These are phyloP conservation scores for Wickerhamiella sergipiensis DNA, from an alignment of 805 yeast species.

Conservation along the genomic window DNA sequence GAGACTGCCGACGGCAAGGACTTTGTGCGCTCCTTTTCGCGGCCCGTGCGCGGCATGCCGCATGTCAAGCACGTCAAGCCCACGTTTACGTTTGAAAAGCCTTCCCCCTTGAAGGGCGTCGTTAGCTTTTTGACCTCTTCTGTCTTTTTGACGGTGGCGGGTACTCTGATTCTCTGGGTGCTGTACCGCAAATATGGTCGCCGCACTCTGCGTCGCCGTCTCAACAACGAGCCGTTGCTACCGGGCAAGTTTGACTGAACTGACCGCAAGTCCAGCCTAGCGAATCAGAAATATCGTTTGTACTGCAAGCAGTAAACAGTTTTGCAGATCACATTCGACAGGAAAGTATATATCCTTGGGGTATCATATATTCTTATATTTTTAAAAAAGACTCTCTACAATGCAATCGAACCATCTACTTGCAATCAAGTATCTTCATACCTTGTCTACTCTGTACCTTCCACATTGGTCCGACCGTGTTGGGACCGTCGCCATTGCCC, in stretches of 20 bases:
- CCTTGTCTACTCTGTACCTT: not conserved
- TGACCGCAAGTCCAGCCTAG: not conserved
- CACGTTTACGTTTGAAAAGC: not conserved
- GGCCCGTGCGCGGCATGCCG: not conserved
- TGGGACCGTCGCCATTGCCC: not conserved
- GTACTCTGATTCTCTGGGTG: not conserved
- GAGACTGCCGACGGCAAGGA: not conserved
- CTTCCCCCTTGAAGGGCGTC: not conserved
- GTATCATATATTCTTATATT: not conserved
- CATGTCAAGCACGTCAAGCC: not conserved
- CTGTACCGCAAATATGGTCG: not conserved
- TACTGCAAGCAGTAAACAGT: not conserved
- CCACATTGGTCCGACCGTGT: not conserved
- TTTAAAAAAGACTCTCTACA: not conserved
- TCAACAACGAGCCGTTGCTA: not conserved
- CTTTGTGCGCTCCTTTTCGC: not conserved
- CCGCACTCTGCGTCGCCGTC: not conserved
- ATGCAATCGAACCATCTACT: too few species aligned
- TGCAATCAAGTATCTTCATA: too few species aligned
- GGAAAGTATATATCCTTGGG: not conserved
- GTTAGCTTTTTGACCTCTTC: not conserved
- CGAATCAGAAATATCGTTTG: too few species aligned
- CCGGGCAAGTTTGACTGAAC: not conserved
- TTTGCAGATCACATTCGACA: not conserved
- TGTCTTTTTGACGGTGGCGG: not conserved